A percentile compares a stretch with the other conserved stretches of the same genome.
Evolutionary conservation across 1,284 basidiomycete genomes (phyloP).

Genomic region (Trichosporon coremiiforme): DNA sequence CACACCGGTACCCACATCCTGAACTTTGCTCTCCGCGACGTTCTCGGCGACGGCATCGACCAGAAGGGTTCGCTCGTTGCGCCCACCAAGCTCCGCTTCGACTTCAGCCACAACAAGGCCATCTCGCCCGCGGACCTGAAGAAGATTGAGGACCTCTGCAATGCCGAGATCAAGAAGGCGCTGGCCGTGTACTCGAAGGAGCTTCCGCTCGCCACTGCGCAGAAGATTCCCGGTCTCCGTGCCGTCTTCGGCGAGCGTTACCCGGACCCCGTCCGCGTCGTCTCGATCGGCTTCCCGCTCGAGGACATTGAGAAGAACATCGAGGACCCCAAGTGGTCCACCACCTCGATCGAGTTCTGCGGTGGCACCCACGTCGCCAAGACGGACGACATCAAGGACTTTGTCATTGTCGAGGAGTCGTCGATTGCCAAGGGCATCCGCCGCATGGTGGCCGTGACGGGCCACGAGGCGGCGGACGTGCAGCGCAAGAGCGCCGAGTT

Average conservation of each 20-base stretch:
- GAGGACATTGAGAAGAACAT: conserved; percentile 84
- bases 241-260: conserved; percentile 99
- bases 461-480: conserved; percentile 84
- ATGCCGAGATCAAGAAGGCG: conserved; percentile 87
- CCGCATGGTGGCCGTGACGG: conserved; percentile 90
- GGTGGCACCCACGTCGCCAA: conserved; percentile 97
- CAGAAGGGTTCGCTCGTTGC: conserved; percentile 98
- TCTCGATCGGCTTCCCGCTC: conserved; percentile 82
- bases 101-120: conserved; percentile 94
- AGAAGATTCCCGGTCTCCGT: conserved; percentile 86
- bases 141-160: conserved; percentile 80
- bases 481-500: conserved; percentile 71
- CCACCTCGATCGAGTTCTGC: conserved; percentile 93
- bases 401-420: conserved; percentile 91
- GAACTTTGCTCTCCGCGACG: conserved; percentile 88
- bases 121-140: conserved; percentile 72
- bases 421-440: conserved; percentile 98
- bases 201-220: conserved; percentile 75
- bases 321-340: conserved; percentile 84
- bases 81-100: conserved; percentile 92
- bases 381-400: conserved; percentile 94
- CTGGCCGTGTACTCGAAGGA: conserved; percentile 88
- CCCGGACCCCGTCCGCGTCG: conserved; percentile 95
- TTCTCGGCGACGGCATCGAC: conserved; percentile 94
- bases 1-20: conserved; percentile 99